phyloP scores from a whole-genome alignment of 1,284 basidiomycete species.

The Schizophyllum amplum region DNA sequence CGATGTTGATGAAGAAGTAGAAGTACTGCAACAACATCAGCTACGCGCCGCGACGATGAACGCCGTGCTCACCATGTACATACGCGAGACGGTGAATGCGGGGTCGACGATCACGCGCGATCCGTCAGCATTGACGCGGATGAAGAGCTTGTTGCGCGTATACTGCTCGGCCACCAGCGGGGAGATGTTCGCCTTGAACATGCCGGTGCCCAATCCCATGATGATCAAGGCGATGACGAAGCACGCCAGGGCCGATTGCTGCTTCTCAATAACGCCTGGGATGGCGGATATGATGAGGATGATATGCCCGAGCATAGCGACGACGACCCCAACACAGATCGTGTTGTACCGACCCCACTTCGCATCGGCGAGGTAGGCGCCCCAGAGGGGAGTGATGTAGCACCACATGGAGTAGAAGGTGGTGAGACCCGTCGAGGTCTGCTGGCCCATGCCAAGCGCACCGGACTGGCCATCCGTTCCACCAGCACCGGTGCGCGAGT shows the following conservation, averaged over 20 bases:
- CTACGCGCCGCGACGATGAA: neutral
- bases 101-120: constrained; percentile 83
- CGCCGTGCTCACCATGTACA: constrained; percentile 52
- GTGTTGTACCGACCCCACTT: constrained; percentile 73
- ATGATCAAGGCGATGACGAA: constrained; percentile 38
- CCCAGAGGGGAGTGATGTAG: constrained; percentile 44
- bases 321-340: constrained; percentile 44
- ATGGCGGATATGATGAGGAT: constrained; percentile 68
- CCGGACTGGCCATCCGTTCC: constrained; percentile 51
- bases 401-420: constrained; percentile 61
- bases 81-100: constrained; percentile 55
- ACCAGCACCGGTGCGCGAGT: constrained; percentile 65
- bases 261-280: constrained; percentile 31
- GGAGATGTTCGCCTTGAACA: constrained; percentile 78
- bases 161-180: constrained; percentile 79
- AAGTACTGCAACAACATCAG: constrained; percentile 43
- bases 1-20: constrained; percentile 75
- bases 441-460: constrained; percentile 61
- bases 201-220: constrained; percentile 51
- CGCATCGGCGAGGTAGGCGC: constrained; percentile 73
- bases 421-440: constrained; percentile 60
- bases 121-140: constrained; percentile 47
- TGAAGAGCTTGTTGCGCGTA: constrained; percentile 45
- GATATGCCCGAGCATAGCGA: constrained; percentile 63
- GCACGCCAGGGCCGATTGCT: neutral